phyloP scores from a whole-genome alignment of 495 filamentous ascomycete species.

The Hypoxylon fuscum region DNA sequence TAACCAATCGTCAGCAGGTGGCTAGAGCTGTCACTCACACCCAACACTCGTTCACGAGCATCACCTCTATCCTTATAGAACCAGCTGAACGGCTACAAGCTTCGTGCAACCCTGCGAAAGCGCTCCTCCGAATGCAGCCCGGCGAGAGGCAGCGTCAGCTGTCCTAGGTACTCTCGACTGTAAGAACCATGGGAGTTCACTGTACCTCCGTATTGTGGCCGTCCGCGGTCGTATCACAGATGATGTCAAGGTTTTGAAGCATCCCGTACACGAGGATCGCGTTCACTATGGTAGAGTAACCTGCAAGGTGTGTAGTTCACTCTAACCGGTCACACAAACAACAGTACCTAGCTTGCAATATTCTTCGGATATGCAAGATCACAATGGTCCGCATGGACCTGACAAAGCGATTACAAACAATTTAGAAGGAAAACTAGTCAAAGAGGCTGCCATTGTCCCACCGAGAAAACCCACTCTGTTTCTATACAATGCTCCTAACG shows the following conservation, averaged over 20 bases:
- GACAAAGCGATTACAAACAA: slow-evolving; percentile 39
- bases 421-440: slow-evolving; percentile 9
- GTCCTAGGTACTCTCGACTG: slow-evolving; percentile 21
- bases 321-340: slow-evolving; percentile 21
- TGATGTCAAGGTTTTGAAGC: slow-evolving; percentile 39
- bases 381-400: slow-evolving; percentile 24
- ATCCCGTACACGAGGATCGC: slow-evolving; percentile 29
- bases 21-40: slow-evolving; percentile 8
- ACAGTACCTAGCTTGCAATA: slow-evolving; percentile 25
- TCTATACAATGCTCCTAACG: slow-evolving; percentile 5
- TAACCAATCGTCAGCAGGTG: slow-evolving; percentile 13
- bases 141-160: slow-evolving; percentile 33
- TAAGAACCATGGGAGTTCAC: slow-evolving; percentile 6
- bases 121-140: slow-evolving; percentile 40
- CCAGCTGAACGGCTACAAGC: slow-evolving; percentile 42
- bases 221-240: slow-evolving; percentile 26
- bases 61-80: not conserved
- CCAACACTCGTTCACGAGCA: slow-evolving; percentile 7
- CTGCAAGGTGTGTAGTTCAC: slow-evolving; percentile 20
- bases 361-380: slow-evolving; percentile 37
- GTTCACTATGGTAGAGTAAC: slow-evolving; percentile 21
- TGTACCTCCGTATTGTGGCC: slow-evolving; percentile 20
- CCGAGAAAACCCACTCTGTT: slow-evolving; percentile 11
- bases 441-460: slow-evolving; percentile 21
- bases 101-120: slow-evolving; percentile 37